Conservation (phyloP, 2,329 filamentous ascomycete genomes). For the Didymella lethalis region DNA sequence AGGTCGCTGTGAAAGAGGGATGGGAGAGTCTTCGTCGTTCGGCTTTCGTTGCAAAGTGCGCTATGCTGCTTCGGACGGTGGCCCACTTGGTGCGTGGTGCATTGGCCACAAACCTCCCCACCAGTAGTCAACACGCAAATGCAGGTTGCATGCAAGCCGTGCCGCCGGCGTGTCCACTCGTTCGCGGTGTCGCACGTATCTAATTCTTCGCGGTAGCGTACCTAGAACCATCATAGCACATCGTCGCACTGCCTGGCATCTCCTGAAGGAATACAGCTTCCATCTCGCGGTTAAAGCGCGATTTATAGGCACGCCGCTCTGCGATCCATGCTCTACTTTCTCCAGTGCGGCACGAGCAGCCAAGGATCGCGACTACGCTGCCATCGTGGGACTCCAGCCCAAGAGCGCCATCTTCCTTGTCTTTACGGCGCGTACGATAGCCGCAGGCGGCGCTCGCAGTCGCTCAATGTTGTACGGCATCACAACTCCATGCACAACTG, state of each 20-base stretch:
- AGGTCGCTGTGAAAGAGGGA: slow-evolving; percentile 18
- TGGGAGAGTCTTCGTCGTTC: slow-evolving; percentile 15
- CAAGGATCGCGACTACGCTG: slow-evolving; percentile 13
- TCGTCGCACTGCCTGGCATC: neutral
- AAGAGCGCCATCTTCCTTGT: slow-evolving; percentile 7
- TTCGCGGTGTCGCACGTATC: slow-evolving; percentile 10
- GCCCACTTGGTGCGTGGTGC: slow-evolving; percentile 7
- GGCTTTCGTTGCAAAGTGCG: slow-evolving; percentile 13
- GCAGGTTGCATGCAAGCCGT: slow-evolving; percentile 18
- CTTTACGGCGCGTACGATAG: slow-evolving; percentile 15
- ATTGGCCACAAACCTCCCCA: slow-evolving; percentile 13
- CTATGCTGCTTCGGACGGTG: neutral
- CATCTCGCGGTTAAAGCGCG: slow-evolving; percentile 13
- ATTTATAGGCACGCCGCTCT: slow-evolving; percentile 9
- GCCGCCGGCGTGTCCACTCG: slow-evolving; percentile 14
- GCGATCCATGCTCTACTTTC: slow-evolving; percentile 22
- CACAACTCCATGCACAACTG: neutral
- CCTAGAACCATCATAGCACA: neutral
- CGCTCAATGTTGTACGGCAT: slow-evolving; percentile 5
- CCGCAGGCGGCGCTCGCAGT: neutral
- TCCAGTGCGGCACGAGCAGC: slow-evolving; percentile 20
- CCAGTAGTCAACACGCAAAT: slow-evolving; percentile 8
- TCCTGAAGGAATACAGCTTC: slow-evolving; percentile 5
- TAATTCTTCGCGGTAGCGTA: slow-evolving; percentile 5
- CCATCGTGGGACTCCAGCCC: slow-evolving; percentile 10